Evolutionary conservation across 331 rosid genomes (phyloP), one percentile per base, ranked within the genome.

Genomic region (Malus hybrid): DNA sequence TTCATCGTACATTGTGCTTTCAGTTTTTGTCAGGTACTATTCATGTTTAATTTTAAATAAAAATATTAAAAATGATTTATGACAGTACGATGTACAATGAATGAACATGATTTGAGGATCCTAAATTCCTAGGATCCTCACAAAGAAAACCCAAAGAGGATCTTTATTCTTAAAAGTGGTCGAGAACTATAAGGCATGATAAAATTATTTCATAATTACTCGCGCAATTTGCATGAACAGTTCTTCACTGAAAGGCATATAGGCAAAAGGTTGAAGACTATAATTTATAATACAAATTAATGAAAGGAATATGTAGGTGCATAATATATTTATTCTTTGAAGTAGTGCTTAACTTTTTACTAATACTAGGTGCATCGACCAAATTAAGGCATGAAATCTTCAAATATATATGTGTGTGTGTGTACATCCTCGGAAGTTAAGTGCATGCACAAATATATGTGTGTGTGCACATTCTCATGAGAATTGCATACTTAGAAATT

Each of bases 1-100:
- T 39, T 39, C 0, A 39, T 33, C 7, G 4, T 39, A 9, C 4
- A 39, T 39, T 39, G 4, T 39, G 12, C 0, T 0, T 0, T 39
- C 4, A 9, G 0, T 39, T 39, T 39, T 39, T 39, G 4, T 39
- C 0, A 39, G 1, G 1, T 39, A 39, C 1, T 39, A 7, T 39
- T 39, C 4, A 39, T 9, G 12, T 39, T 39, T 39, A 39, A 39
- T 39, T 8, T 39, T 39, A 39, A 39, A 39, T 39, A 39, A 39
- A 39, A 39, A 39, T 39, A 39, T 39, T 39, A 2, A 39, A 39
- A 39, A 39, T 39, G 1, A 39, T 39, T 39, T 39, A 0, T 39
- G 12, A 39, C 3, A 0, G 12, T 0, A 39, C 4, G 4, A 39
- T 0, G 0, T 39, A 39, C 4, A 39, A 39, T 39, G 12, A 39